These are phyloP conservation scores for Paraleonurus japonicus DNA, from an alignment of 257 asterid genomes.

Conservation along the genomic window DNA sequence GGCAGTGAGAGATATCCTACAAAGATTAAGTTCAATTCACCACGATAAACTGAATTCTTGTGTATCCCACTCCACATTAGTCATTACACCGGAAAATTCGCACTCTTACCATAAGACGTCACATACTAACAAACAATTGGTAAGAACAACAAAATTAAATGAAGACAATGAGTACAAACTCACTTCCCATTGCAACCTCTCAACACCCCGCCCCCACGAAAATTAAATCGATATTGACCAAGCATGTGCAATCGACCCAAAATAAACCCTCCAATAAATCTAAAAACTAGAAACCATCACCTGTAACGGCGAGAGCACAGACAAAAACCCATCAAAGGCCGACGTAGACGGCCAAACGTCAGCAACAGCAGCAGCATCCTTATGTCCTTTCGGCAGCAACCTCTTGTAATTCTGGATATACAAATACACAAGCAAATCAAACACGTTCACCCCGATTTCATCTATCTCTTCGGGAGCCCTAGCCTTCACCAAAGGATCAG, in stretches of 20 bases:
- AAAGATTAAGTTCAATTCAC: background rate
- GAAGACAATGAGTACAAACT: background rate
- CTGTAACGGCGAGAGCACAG: slow-evolving; percentile 90
- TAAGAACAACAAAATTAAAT: background rate
- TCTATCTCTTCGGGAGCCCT: slow-evolving; percentile 53
- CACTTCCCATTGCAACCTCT: background rate
- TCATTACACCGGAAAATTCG: background rate
- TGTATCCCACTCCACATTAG: slow-evolving; percentile 12
- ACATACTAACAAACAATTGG: background rate
- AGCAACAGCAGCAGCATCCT: slow-evolving; percentile 94
- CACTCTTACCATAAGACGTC: background rate
- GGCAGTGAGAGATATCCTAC: background rate
- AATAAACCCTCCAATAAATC: background rate
- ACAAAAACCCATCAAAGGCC: slow-evolving; percentile 84
- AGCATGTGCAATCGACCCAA: background rate
- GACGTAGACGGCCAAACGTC: slow-evolving; percentile 99
- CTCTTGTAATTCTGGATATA: slow-evolving; percentile 84
- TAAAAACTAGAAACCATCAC: slow-evolving; percentile 30
- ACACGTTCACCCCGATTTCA: slow-evolving; percentile 61
- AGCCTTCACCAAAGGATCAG: slow-evolving; percentile 63
- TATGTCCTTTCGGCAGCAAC: slow-evolving; percentile 88
- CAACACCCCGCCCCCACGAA: background rate
- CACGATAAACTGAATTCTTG: slow-evolving; percentile 9
- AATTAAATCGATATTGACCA: background rate
- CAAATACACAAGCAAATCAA: slow-evolving; percentile 78